Percentiles rank a stretch among this genome's conserved stretches.
Evolutionary conservation across 2,329 filamentous ascomycete genomes (phyloP).

Genomic region (Penicillium paneum): DNA sequence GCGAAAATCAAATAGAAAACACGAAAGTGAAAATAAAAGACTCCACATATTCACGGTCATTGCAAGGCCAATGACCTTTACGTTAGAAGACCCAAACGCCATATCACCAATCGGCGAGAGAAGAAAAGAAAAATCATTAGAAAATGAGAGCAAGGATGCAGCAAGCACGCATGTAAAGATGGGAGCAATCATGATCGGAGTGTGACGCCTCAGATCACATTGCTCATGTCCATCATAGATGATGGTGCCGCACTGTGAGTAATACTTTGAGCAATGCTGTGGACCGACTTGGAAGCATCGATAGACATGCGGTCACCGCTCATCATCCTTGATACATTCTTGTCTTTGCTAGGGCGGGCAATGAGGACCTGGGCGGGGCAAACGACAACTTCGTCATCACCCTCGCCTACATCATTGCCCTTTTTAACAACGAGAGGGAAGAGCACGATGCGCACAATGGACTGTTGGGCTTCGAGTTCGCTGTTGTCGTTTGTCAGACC

Average conservation of each 20-base stretch:
- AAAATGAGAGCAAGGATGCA: slow-evolving; percentile 5
- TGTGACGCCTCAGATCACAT: slow-evolving; percentile 46
- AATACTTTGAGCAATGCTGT: slow-evolving; percentile 44
- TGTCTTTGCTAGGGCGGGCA: slow-evolving; percentile 51
- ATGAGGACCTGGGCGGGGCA: slow-evolving; percentile 92
- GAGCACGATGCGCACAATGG: slow-evolving; percentile 84
- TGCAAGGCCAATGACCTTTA: slow-evolving; percentile 6
- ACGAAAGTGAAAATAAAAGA: slow-evolving; percentile 12
- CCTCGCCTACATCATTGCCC: slow-evolving; percentile 80
- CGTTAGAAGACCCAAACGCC: slow-evolving; percentile 7
- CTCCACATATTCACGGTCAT: slow-evolving; percentile 10
- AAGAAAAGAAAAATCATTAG: background rate
- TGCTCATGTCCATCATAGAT: slow-evolving; percentile 44
- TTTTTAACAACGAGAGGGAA: slow-evolving; percentile 97
- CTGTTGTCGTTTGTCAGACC: slow-evolving; percentile 69
- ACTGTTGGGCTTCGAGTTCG: slow-evolving; percentile 70
- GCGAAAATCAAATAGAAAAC: slow-evolving; percentile 12
- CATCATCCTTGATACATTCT: slow-evolving; percentile 37
- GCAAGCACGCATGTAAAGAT: background rate
- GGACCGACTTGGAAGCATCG: slow-evolving; percentile 38
- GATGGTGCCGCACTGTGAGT: slow-evolving; percentile 43
- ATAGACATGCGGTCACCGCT: slow-evolving; percentile 46
- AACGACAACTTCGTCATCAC: slow-evolving; percentile 92
- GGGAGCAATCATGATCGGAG: slow-evolving; percentile 24
- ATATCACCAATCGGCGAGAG: slow-evolving; percentile 3